Percentiles rank a stretch among this genome's conserved stretches.
Evolutionary conservation across 2,329 filamentous ascomycete species (phyloP).

Genomic region (Parascedosporium putredinis): DNA sequence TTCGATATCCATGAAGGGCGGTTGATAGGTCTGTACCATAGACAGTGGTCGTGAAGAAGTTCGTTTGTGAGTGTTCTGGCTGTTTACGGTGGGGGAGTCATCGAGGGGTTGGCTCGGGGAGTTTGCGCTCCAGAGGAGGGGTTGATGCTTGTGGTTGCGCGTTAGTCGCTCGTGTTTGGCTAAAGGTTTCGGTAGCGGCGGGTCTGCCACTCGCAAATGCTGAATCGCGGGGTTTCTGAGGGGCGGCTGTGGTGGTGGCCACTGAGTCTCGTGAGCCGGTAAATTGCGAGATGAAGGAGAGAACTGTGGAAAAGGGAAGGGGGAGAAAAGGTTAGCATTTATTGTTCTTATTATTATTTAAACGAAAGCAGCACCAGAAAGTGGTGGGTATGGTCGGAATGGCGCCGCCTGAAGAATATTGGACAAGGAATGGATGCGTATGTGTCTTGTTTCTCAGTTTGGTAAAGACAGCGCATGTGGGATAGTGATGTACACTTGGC

Average conservation of each 20-base stretch:
- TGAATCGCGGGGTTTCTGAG: not conserved
- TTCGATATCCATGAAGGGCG: constrained; percentile 75
- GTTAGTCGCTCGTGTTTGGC: not conserved
- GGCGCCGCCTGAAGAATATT: not conserved
- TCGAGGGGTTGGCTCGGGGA: not conserved
- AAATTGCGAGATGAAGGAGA: constrained; percentile 82
- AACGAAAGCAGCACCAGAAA: not conserved
- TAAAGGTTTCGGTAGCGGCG: not conserved
- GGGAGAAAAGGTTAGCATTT: not conserved
- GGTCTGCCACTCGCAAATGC: not conserved
- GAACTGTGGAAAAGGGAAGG: constrained; percentile 40
- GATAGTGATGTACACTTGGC: constrained; percentile 1
- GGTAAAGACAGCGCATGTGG: not conserved
- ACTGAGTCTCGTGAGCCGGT: constrained; percentile 31
- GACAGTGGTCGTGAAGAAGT: constrained; percentile 63
- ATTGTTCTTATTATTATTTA: no score
- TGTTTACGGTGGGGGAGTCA: constrained; percentile 15
- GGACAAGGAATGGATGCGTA: not conserved
- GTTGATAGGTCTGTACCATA: constrained; percentile 77
- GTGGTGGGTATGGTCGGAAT: not conserved
- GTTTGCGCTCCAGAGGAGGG: not conserved
- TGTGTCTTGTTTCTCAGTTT: not conserved
- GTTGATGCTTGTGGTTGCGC: constrained; percentile 1
- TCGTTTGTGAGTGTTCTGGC: constrained; percentile 30
- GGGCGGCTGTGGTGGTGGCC: not conserved